A percentile compares a stretch with the other conserved stretches of the same genome.
phyloP scores from a whole-genome alignment of 2,329 filamentous ascomycete genomes.

The Trematosphaeria pertusa region DNA sequence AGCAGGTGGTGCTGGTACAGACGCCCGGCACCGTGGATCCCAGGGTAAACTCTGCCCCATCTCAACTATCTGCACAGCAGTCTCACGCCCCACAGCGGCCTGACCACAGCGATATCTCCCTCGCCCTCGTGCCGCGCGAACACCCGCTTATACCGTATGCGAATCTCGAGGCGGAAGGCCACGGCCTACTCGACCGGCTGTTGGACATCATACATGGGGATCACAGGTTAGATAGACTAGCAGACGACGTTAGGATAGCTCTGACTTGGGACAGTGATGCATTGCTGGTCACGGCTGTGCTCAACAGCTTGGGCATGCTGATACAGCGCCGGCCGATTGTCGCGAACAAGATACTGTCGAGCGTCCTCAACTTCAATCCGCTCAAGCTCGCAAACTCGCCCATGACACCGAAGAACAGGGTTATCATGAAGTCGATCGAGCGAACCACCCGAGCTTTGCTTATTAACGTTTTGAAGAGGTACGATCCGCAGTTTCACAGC shows the following conservation, averaged over 20 bases:
- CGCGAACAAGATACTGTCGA: constrained; percentile 83
- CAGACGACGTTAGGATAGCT: constrained; percentile 11
- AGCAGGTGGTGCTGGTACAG: constrained; percentile 90
- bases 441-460: constrained; percentile 87
- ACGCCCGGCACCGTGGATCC: constrained; percentile 86
- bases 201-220: constrained; percentile 85
- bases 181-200: constrained; percentile 87
- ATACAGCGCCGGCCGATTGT: constrained; percentile 82
- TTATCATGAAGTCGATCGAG: constrained; percentile 92
- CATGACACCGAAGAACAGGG: constrained; percentile 78
- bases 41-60: constrained; percentile 65
- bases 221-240: constrained; percentile 68
- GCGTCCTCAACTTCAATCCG: constrained; percentile 90
- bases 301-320: constrained; percentile 85
- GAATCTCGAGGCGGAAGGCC: constrained; percentile 90
- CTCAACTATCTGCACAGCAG: constrained; percentile 7
- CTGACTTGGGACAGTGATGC: constrained; percentile 70
- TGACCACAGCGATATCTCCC: constrained; percentile 81
- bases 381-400: constrained; percentile 78
- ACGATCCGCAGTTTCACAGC: too few relatives aligned
- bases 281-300: constrained; percentile 84
- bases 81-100: constrained; percentile 62
- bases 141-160: constrained; percentile 81
- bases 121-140: constrained; percentile 82
- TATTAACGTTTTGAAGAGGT: constrained; percentile 82